phyloP scores from a whole-genome alignment of 2,329 filamentous ascomycete genomes.

The Sodiomyces alkalinus region DNA sequence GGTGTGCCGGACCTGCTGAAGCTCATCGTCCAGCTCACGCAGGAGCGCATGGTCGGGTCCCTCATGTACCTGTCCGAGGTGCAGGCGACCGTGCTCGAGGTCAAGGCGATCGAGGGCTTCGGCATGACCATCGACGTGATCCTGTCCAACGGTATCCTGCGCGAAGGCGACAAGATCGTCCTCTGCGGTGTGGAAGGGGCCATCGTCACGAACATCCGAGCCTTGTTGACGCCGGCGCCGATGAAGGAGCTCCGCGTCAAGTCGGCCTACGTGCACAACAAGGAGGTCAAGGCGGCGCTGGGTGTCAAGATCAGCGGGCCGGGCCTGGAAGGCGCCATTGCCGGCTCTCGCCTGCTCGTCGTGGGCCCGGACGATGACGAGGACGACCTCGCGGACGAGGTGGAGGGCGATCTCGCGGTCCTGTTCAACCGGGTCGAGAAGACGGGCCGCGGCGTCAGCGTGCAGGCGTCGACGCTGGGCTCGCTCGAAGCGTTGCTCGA shows the following conservation, averaged over 20 bases:
- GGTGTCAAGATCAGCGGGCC: constrained; percentile 98
- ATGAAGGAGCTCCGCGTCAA: constrained; percentile 92
- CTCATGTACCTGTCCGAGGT: constrained; percentile 98
- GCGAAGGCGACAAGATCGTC: constrained; percentile 88
- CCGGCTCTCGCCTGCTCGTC: constrained; percentile 85
- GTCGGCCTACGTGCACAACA: constrained; percentile 95
- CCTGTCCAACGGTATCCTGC: constrained; percentile 85
- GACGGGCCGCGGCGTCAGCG: constrained; percentile 84
- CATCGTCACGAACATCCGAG: constrained; percentile 89
- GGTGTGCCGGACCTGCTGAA: constrained; percentile 98
- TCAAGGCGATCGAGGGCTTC: constrained; percentile 97
- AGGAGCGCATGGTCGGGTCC: constrained; percentile 92
- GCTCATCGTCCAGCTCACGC: constrained; percentile 79
- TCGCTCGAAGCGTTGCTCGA: constrained; percentile 92
- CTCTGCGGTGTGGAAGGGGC: constrained; percentile 93
- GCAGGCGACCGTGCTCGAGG: constrained; percentile 93
- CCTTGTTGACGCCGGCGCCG: constrained; percentile 80
- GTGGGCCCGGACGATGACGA: constrained; percentile 93
- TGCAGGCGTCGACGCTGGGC: constrained; percentile 93
- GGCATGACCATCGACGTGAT: constrained; percentile 98
- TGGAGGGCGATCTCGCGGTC: constrained; percentile 85
- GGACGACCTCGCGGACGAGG: constrained; percentile 90
- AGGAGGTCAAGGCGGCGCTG: constrained; percentile 94
- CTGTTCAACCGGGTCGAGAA: constrained; percentile 85
- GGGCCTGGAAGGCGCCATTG: constrained; percentile 88